Evolutionary conservation across 768 basidiomycete genomes (phyloP).

Genomic region (Rhodotorula sphaerocarpa): DNA sequence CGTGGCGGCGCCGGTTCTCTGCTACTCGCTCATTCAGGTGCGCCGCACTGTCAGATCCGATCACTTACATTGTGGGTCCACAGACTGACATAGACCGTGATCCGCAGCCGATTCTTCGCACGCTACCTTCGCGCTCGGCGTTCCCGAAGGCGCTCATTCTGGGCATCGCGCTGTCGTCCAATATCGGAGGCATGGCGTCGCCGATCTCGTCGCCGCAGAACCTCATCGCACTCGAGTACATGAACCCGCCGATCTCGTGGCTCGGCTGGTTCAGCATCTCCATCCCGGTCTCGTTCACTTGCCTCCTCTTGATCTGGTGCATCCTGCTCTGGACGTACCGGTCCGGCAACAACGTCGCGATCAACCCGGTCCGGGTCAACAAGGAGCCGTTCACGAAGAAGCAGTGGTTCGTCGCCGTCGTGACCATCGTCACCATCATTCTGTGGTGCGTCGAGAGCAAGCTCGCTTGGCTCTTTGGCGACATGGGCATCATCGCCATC

Average conservation of each 20-base stretch:
- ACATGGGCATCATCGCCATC: constrained; percentile 96
- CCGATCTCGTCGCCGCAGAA: constrained; percentile 98
- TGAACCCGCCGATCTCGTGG: constrained; percentile 83
- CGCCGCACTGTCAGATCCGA: constrained; percentile 27
- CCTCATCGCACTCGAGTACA: constrained; percentile 76
- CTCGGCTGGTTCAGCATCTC: constrained; percentile 87
- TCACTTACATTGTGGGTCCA: too few species aligned
- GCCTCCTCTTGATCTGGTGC: constrained; percentile 83
- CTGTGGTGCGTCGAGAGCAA: constrained; percentile 82
- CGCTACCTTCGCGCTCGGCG: constrained; percentile 71
- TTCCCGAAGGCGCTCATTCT: constrained; percentile 89
- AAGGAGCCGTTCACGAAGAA: constrained; percentile 70
- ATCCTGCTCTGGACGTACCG: constrained; percentile 71
- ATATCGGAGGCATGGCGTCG: constrained; percentile 93
- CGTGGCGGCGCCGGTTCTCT: constrained; percentile 92
- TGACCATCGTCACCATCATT: constrained; percentile 73
- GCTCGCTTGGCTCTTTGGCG: constrained; percentile 69
- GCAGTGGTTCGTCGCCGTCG: constrained; percentile 81
- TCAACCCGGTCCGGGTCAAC: constrained; percentile 73
- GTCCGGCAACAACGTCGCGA: constrained; percentile 67
- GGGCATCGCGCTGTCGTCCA: constrained; percentile 93
- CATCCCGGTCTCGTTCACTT: constrained; percentile 77
- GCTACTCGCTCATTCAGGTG: constrained; percentile 90
- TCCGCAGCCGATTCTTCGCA: constrained; percentile 78
- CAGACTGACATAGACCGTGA: background rate